Evolutionary conservation across 495 filamentous ascomycete genomes (phyloP).

Genomic region (Lasiosphaeria hispida): DNA sequence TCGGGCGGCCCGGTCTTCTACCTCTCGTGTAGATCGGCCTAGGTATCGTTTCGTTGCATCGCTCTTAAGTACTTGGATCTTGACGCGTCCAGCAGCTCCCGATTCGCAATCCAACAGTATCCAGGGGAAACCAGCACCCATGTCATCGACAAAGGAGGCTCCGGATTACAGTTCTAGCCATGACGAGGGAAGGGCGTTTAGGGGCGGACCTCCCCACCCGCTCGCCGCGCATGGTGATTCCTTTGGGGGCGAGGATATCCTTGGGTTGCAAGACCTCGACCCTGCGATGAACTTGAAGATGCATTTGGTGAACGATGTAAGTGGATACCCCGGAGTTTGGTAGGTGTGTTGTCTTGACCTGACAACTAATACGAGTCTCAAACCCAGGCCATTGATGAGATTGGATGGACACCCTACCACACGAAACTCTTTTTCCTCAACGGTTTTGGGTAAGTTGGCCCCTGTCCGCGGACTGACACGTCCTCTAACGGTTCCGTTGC

Average conservation of each 20-base stretch:
- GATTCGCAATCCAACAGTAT: too few species aligned
- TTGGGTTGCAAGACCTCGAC: constrained; percentile 53
- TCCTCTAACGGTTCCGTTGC: background rate
- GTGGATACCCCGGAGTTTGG: constrained; percentile 14
- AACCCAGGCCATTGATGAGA: constrained; percentile 65
- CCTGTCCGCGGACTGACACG: background rate
- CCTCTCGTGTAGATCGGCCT: too few species aligned
- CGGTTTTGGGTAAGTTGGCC: constrained; percentile 58
- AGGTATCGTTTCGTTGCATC: too few species aligned
- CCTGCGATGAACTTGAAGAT: constrained; percentile 67
- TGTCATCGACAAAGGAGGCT: background rate
- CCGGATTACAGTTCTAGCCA: background rate
- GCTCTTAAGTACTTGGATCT: too few species aligned
- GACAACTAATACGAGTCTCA: background rate
- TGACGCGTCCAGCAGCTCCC: too few species aligned
- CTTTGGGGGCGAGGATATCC: constrained; percentile 41
- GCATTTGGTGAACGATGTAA: constrained; percentile 66
- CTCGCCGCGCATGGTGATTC: background rate
- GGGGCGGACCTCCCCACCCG: background rate
- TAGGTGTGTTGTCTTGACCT: background rate
- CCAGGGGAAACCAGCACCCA: background rate
- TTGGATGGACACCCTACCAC: constrained; percentile 67
- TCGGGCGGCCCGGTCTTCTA: too few species aligned
- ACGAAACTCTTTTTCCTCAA: constrained; percentile 65
- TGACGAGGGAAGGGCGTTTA: background rate